These are phyloP conservation scores for Mortierella sp. DNA, from an alignment of 371 early-diverging fungal species.

Conservation along the genomic window DNA sequence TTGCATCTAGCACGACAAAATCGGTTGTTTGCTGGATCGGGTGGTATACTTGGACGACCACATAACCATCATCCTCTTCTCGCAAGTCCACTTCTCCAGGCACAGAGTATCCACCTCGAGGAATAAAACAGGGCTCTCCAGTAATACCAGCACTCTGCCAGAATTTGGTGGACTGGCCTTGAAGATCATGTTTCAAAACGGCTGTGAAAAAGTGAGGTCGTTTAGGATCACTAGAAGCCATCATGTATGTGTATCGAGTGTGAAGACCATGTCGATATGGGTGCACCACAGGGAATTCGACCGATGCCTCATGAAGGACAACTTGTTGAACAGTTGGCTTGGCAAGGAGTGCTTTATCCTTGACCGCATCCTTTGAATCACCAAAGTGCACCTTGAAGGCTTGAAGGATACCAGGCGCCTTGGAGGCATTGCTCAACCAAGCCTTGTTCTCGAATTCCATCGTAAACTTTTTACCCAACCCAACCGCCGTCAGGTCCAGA, in stretches of 20 bases:
- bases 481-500: constrained; percentile 43
- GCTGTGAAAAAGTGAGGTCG: constrained; percentile 47
- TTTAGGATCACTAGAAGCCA: constrained; percentile 52
- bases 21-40: constrained; percentile 43
- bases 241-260: constrained; percentile 47
- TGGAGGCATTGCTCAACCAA: constrained; percentile 49
- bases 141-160: constrained; percentile 52
- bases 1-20: constrained; percentile 44
- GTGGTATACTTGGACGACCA: constrained; percentile 46
- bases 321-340: constrained; percentile 25
- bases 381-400: constrained; percentile 38
- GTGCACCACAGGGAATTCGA: constrained; percentile 48
- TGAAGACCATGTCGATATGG: constrained; percentile 45
- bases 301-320: constrained; percentile 38
- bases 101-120: constrained; percentile 37
- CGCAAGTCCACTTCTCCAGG: constrained; percentile 19
- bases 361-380: constrained; percentile 7
- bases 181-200: constrained; percentile 46
- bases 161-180: constrained; percentile 31
- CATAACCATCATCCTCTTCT: constrained; percentile 43
- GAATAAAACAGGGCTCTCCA: constrained; percentile 50
- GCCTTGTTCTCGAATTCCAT: constrained; percentile 50
- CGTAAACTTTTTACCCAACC: constrained; percentile 45
- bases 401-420: constrained; percentile 41
- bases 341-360: background rate